Evolutionary conservation across 176 grass and related monocot species (phyloP).

Genomic region (Carex parvula): DNA sequence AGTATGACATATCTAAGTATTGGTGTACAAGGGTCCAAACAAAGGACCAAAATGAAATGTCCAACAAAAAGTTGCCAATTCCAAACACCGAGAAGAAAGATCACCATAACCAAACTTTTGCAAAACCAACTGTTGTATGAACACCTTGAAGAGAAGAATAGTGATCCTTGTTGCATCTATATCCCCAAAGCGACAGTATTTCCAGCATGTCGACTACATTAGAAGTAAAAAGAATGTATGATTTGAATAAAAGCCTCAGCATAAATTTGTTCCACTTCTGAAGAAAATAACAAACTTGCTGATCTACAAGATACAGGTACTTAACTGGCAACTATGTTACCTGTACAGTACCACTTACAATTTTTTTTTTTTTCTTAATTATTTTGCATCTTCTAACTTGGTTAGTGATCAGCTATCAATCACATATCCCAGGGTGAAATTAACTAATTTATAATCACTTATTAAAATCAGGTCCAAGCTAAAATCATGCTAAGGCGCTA

Average conservation of each 20-base stretch:
- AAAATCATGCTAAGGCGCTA: background rate
- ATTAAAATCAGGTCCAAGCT: background rate
- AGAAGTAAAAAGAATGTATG: background rate
- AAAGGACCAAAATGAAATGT: slow-evolving; percentile 6
- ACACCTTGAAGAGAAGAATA: background rate
- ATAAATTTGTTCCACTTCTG: background rate
- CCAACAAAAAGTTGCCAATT: background rate
- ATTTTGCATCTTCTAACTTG: background rate
- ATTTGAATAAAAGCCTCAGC: background rate
- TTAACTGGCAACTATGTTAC: background rate
- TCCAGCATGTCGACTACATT: background rate
- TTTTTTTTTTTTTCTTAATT: background rate
- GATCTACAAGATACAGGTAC: background rate
- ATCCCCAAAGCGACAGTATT: background rate
- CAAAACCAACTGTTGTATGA: background rate
- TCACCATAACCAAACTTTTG: background rate
- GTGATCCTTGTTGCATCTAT: background rate
- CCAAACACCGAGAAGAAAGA: background rate
- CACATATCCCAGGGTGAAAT: background rate
- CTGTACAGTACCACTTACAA: background rate
- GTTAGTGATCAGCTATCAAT: background rate
- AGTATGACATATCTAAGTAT: background rate
- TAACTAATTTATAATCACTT: background rate
- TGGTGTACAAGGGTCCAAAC: background rate
- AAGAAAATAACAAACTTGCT: background rate